Evolutionary conservation across 441 rosid species (phyloP), one percentile per base, ranked within the genome.

Genomic region (Adansonia grandidieri): DNA sequence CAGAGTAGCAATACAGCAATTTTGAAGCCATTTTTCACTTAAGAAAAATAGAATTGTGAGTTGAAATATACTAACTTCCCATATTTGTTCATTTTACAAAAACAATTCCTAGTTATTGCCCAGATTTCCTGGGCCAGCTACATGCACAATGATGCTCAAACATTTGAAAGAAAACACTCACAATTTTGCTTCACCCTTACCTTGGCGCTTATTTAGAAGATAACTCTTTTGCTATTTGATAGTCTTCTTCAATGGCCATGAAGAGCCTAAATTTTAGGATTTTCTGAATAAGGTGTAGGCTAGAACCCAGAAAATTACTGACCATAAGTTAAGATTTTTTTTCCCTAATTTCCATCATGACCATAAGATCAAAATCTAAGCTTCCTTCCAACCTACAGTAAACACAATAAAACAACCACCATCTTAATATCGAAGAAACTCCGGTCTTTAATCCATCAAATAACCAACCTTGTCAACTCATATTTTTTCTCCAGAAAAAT

Each of bases 351-450:
- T 63, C n/a, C 44, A 32, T 63, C 17, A 32, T 6, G 45, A 63
- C 68, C 47, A 7, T 9, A 28, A 20, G 72, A 67, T 45, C 53
- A 19, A 44, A 20, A 51, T 9, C 14, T 17, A 17, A 8, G 65
- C 67, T 67, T 57, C 48, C 56, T 57, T 20, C n/a, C 57, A 28
- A 61, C n/a, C 17, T 40, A 67, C 44, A 20, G 20, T 14, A 79
- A 45, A 9, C 9, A 54, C 58, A 5, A 54, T 15, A 54, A 53
- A 54, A 54, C 19, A 54, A 17, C 19, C 58, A 15, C 58, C 19
- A 54, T 54, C 57, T 53, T 53, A 1, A 56, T 53, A 53, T 53
- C 47, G 1, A 44, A 6, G 47, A 44, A 8, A 44, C 47, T 44
- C 47, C 47, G 7, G 47, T 44, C 47, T 11, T 51, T 13, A 51